Percentiles rank a stretch among this genome's conserved stretches.
These are phyloP conservation scores for Santalum album DNA, from an alignment of 164 flowering plant genomes.

Conservation along the genomic window DNA sequence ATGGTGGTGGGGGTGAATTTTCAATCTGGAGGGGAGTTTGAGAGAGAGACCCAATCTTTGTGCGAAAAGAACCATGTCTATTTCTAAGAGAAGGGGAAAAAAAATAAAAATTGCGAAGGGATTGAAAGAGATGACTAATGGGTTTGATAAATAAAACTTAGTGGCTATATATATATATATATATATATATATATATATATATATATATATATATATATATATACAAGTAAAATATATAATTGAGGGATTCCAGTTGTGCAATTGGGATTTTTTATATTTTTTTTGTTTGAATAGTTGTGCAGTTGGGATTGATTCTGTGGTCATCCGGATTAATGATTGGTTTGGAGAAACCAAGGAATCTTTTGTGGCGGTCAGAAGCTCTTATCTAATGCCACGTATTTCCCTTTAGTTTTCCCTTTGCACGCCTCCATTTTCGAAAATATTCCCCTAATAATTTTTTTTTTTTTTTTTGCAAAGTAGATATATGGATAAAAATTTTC, in stretches of 20 bases:
- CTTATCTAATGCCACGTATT: background rate
- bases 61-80: no score
- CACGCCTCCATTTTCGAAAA: no score
- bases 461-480: no score
- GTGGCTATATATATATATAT: background rate
- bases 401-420: no score
- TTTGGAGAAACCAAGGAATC: background rate
- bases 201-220: no score
- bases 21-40: constrained; percentile 20
- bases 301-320: background rate
- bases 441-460: no score
- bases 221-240: no score
- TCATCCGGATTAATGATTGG: background rate
- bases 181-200: no score
- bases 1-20: constrained; percentile 20
- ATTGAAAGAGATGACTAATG: background rate
- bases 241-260: background rate
- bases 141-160: background rate
- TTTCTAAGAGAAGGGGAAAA: constrained; percentile 15
- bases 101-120: constrained; percentile 22
- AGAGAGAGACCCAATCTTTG: no score
- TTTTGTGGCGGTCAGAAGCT: background rate
- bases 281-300: background rate
- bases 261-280: no score
- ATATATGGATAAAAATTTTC: no score